A percentile compares a stretch with the other conserved stretches of the same genome.
Conservation (phyloP, 1,284 basidiomycete species). For the Sporisorium sorghi region DNA sequence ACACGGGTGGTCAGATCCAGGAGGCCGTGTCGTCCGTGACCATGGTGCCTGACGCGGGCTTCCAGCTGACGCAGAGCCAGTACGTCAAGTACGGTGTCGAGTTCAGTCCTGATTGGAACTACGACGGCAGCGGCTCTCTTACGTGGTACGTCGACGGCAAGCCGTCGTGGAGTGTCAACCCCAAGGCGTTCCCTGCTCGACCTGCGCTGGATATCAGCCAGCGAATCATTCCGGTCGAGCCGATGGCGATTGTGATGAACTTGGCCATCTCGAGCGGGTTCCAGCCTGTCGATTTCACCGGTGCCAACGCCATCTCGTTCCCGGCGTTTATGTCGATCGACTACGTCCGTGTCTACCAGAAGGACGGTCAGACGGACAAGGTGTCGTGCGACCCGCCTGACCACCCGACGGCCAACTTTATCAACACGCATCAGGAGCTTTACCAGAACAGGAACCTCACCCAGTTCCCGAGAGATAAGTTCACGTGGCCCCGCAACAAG, state of each 20-base stretch:
- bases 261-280: constrained; percentile 63
- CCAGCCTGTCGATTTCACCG: constrained; percentile 58
- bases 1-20: constrained; percentile 65
- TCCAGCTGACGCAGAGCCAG: constrained; percentile 37
- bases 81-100: constrained; percentile 65
- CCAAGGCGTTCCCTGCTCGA: constrained; percentile 42
- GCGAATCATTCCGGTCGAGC: constrained; percentile 63
- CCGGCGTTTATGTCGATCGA: constrained; percentile 59
- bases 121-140: constrained; percentile 56
- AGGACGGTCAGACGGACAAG: constrained; percentile 45
- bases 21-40: constrained; percentile 67
- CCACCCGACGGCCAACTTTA: constrained; percentile 65
- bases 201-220: constrained; percentile 51
- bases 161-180: constrained; percentile 62
- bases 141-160: constrained; percentile 67
- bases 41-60: constrained; percentile 58
- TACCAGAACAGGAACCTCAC: constrained; percentile 67
- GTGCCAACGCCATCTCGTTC: constrained; percentile 45
- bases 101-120: constrained; percentile 64
- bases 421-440: constrained; percentile 57
- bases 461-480: constrained; percentile 44
- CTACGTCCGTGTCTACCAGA: constrained; percentile 65
- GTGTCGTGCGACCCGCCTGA: constrained; percentile 62
- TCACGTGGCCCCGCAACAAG: constrained; percentile 61
- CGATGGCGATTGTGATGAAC: constrained; percentile 66